Evolutionary conservation across 805 yeast species (phyloP).

Genomic region (Yamadazyma philogaea): DNA sequence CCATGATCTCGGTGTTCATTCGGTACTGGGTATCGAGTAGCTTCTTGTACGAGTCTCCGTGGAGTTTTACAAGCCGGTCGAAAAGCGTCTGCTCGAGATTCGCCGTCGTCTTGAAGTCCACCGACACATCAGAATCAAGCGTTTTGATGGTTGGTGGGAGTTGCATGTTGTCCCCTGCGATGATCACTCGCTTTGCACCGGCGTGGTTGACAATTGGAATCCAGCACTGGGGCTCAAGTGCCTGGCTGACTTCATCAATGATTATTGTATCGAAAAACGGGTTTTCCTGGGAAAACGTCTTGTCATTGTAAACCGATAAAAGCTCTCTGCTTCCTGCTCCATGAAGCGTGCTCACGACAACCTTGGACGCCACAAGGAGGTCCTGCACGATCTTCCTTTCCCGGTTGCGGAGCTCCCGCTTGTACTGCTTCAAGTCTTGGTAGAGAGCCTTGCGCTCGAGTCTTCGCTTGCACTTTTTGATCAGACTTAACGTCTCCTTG

Average conservation of each 20-base stretch:
- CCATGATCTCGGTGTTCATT: conserved; percentile 78
- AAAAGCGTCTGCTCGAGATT: conserved; percentile 68
- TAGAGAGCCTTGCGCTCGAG: conserved; percentile 66
- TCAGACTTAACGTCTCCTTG: conserved; percentile 50
- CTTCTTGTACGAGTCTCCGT: conserved; percentile 46
- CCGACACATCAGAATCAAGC: conserved; percentile 23
- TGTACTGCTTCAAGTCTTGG: conserved; percentile 61
- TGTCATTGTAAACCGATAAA: conserved; percentile 46
- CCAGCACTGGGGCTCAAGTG: conserved; percentile 96
- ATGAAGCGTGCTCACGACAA: conserved; percentile 81
- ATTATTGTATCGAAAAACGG: conserved; percentile 72
- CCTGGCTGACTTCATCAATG: conserved; percentile 93
- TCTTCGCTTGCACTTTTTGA: conserved; percentile 61
- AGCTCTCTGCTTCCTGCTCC: conserved; percentile 79
- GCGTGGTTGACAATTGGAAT: conserved; percentile 75
- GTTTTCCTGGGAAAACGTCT: conserved; percentile 17
- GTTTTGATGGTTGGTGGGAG: conserved; percentile 86
- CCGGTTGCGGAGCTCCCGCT: conserved; percentile 65
- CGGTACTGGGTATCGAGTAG: conserved; percentile 80
- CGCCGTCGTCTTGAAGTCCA: conserved; percentile 36
- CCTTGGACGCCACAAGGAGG: conserved; percentile 57
- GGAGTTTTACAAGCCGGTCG: conserved; percentile 61
- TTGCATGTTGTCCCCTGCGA: conserved; percentile 94
- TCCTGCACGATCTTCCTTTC: conserved; percentile 63
- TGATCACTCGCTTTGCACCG: conserved; percentile 54